A percentile compares a stretch with the other conserved stretches of the same genome.
Evolutionary conservation across 768 basidiomycete genomes (phyloP).

Genomic region (Pholiota molesta): DNA sequence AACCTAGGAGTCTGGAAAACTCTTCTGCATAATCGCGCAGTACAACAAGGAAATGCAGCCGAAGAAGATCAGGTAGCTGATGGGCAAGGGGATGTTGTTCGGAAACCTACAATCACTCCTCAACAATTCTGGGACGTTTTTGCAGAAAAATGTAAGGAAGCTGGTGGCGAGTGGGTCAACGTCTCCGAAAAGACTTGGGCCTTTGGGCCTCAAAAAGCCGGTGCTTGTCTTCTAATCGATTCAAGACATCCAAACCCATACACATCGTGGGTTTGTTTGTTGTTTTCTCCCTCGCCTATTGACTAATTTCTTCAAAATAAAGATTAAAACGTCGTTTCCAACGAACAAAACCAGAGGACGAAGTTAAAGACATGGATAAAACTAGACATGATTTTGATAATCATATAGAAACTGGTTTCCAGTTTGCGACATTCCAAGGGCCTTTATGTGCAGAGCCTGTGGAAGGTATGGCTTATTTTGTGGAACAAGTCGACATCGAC

Average conservation of each 20-base stretch:
- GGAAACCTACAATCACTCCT: conserved; percentile 64
- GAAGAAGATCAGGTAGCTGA: conserved; percentile 43
- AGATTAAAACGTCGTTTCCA: conserved; percentile 60
- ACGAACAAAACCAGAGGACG: conserved; percentile 34
- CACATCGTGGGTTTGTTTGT: conserved; percentile 55
- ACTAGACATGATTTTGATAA: conserved; percentile 67
- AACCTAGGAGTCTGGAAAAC: conserved; percentile 68
- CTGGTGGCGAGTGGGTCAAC: conserved; percentile 86
- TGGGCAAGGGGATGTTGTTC: conserved; percentile 59
- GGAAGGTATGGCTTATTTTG: conserved; percentile 89
- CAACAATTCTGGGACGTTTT: conserved; percentile 85
- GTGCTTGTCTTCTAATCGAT: conserved; percentile 88
- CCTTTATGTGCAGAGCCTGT: conserved; percentile 95
- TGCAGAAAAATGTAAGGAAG: conserved; percentile 60
- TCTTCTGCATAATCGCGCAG: conserved; percentile 52
- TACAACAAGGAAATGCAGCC: conserved; percentile 28
- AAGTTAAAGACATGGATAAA: conserved; percentile 35
- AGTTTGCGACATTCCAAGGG: conserved; percentile 92
- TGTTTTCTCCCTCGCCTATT: not conserved
- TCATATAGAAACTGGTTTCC: conserved; percentile 91
- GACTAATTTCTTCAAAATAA: conserved; percentile 10
- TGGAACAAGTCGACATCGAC: conserved; percentile 76
- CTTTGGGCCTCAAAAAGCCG: conserved; percentile 88
- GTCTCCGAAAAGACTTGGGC: conserved; percentile 80
- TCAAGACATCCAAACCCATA: conserved; percentile 46